Evolutionary conservation across 495 filamentous ascomycete genomes (phyloP).

Genomic region (Neurospora sp.): DNA sequence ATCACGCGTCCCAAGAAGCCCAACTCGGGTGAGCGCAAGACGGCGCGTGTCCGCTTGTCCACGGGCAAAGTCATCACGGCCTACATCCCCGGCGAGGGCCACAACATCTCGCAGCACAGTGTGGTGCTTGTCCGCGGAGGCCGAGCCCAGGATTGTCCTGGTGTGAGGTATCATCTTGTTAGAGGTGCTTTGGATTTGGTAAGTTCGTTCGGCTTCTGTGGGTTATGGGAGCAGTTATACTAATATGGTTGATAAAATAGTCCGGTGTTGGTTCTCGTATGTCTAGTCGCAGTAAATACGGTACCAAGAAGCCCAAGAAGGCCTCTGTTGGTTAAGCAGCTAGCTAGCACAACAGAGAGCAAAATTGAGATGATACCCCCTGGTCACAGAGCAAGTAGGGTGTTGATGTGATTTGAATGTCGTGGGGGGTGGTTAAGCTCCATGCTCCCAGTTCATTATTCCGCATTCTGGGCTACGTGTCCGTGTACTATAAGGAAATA

Average conservation of each 20-base stretch:
- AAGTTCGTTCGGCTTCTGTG: constrained; percentile 4
- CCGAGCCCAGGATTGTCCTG: constrained; percentile 90
- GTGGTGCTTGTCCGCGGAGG: constrained; percentile 91
- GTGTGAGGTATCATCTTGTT: constrained; percentile 91
- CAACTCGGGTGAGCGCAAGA: constrained; percentile 92
- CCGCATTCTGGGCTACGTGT: not conserved
- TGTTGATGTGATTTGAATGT: not conserved
- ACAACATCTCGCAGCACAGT: constrained; percentile 98
- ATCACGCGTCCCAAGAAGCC: constrained; percentile 96
- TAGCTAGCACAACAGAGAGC: not conserved
- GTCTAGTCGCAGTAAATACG: constrained; percentile 87
- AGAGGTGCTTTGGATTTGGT: constrained; percentile 92
- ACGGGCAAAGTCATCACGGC: constrained; percentile 76
- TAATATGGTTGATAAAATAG: constrained; percentile 29
- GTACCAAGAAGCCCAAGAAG: constrained; percentile 95
- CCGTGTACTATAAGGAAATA: not conserved
- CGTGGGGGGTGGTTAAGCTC: not conserved
- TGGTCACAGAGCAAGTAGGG: not conserved
- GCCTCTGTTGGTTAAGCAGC: constrained; percentile 32
- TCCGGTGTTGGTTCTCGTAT: constrained; percentile 80
- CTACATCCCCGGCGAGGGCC: constrained; percentile 94
- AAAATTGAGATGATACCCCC: not conserved
- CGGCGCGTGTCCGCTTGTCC: constrained; percentile 76
- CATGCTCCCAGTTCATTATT: not conserved
- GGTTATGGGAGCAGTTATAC: too few species aligned